These are phyloP conservation scores for Rhizoctonia solani DNA, from an alignment of 1,284 basidiomycete genomes.

Conservation along the genomic window DNA sequence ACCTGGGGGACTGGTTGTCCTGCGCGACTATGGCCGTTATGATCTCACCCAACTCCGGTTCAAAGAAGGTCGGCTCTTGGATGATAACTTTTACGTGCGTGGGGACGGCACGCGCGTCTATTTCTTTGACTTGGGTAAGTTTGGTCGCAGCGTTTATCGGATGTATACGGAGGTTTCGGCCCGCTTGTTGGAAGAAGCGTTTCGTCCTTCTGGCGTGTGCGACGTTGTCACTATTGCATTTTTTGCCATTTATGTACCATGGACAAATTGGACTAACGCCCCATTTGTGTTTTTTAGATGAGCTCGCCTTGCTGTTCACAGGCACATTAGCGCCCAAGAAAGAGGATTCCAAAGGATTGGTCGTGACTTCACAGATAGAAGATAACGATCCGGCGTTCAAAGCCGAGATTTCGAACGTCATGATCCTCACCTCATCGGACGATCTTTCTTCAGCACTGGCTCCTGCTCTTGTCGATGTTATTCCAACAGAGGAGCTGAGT, in stretches of 20 bases:
- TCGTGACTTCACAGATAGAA: not conserved
- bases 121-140: conserved; percentile 83
- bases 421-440: not conserved
- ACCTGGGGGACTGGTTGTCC: conserved; percentile 80
- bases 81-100: conserved; percentile 92
- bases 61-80: conserved; percentile 83
- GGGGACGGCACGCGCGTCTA: conserved; percentile 97
- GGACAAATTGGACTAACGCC: not conserved
- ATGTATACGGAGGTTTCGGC: not conserved
- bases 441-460: not conserved
- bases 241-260: not conserved
- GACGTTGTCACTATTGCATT: too few species aligned
- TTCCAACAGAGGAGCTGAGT: not conserved
- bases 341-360: not conserved
- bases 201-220: too few species aligned
- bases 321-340: conserved; percentile 47
- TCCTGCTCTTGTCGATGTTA: not conserved
- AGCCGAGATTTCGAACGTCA: not conserved
- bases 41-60: conserved; percentile 95
- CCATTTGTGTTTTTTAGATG: conserved; percentile 56
- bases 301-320: conserved; percentile 79
- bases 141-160: not conserved
- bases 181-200: too few species aligned
- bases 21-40: conserved; percentile 95
- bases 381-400: not conserved